Conservation (phyloP, 2,329 filamentous ascomycete genomes). For the Exutisphaerella laricina region DNA sequence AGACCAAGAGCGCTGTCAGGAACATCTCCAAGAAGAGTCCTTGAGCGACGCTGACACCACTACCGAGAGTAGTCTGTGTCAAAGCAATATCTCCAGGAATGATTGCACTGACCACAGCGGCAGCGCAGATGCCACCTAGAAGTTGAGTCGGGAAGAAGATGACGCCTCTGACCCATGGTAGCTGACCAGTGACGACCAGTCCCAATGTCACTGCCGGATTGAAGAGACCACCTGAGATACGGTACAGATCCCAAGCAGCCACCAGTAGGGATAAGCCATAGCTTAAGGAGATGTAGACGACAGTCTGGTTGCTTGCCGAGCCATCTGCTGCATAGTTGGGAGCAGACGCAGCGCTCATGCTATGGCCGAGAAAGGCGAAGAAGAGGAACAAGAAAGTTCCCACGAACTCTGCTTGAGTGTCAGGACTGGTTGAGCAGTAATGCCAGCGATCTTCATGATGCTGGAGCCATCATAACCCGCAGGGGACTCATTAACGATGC, state of each 20-base stretch:
- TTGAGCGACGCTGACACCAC: conserved; percentile 26
- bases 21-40: conserved; percentile 35
- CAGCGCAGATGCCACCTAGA: conserved; percentile 29
- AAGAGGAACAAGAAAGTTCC: conserved; percentile 11
- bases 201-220: conserved; percentile 33
- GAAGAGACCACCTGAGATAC: conserved; percentile 29
- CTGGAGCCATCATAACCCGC: too few relatives aligned
- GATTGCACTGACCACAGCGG: conserved; percentile 27
- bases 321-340: conserved; percentile 38
- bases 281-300: conserved; percentile 32
- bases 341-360: conserved; percentile 8
- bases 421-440: not conserved
- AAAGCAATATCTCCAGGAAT: conserved; percentile 28
- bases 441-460: too few relatives aligned
- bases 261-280: conserved; percentile 37
- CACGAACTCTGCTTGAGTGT: conserved; percentile 6
- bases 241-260: conserved; percentile 35
- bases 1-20: conserved; percentile 28
- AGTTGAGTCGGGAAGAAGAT: conserved; percentile 30
- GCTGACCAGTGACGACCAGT: conserved; percentile 25
- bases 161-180: conserved; percentile 24
- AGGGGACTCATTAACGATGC: too few relatives aligned
- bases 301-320: conserved; percentile 31
- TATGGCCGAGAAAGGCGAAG: conserved; percentile 11
- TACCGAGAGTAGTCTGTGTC: conserved; percentile 28